These are phyloP conservation scores for Eucalyptus cloeziana DNA, from an alignment of 345 rosid genomes.

Conservation along the genomic window DNA sequence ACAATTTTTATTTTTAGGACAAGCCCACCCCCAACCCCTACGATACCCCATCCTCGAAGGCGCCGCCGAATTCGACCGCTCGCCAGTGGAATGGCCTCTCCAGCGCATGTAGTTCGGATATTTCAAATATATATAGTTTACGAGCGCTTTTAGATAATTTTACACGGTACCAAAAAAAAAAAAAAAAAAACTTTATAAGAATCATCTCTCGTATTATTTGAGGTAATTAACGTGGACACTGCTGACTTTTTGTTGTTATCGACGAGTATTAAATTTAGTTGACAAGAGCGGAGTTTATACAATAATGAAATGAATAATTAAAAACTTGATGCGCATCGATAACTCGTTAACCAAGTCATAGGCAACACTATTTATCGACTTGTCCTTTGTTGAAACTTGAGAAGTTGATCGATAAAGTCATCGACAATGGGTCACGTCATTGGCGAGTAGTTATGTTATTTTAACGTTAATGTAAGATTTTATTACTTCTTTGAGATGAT, in stretches of 20 bases:
- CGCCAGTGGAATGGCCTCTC: neutral
- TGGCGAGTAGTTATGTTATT: neutral
- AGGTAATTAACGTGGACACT: neutral
- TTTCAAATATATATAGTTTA: neutral
- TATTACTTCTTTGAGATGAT: neutral
- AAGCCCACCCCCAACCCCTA: neutral
- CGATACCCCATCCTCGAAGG: neutral
- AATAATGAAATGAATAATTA: too few relatives aligned
- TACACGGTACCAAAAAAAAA: neutral
- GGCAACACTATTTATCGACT: too few relatives aligned
- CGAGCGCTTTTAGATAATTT: neutral
- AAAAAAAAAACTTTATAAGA: too few relatives aligned
- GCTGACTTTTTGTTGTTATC: too few relatives aligned
- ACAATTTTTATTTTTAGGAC: neutral
- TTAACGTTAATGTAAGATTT: neutral
- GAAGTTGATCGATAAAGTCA: neutral
- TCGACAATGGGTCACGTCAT: neutral
- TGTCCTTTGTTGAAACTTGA: rapidly evolving
- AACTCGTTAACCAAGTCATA: rapidly evolving
- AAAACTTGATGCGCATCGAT: neutral
- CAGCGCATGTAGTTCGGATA: neutral
- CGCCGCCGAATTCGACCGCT: neutral
- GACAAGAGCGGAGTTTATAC: rapidly evolving
- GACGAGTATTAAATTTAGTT: neutral
- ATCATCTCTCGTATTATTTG: neutral